Conservation (phyloP, 306 rosid genomes). For the Ceratonia siliqua region DNA sequence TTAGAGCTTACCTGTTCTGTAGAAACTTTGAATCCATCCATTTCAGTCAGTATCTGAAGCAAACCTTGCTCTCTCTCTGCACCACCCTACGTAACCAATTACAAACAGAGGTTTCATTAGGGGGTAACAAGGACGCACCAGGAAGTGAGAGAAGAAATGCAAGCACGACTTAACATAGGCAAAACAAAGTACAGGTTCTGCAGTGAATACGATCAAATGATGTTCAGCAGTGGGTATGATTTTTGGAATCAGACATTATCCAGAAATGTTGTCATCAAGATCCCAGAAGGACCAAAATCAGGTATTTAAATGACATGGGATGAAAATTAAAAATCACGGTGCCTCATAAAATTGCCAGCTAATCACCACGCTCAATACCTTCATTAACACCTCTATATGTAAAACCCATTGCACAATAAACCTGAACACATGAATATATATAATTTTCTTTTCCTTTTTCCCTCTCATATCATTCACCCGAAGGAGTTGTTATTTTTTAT, state of each 20-base stretch:
- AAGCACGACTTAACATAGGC: neutral
- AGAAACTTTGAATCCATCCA: conserved; percentile 97
- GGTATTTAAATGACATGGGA: conserved; percentile 11
- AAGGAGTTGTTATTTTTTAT: neutral
- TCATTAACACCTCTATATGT: conserved; percentile 9
- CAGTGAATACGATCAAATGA: conserved; percentile 14
- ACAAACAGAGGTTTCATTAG: conserved; percentile 24
- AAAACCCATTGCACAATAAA: conserved; percentile 10
- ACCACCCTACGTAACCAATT: conserved; percentile 73
- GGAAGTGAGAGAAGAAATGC: conserved; percentile 10
- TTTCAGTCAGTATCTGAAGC: conserved; percentile 94
- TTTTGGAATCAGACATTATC: neutral
- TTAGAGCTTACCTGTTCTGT: conserved; percentile 69
- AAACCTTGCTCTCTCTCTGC: conserved; percentile 97
- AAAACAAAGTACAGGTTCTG: conserved; percentile 13
- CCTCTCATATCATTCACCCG: neutral
- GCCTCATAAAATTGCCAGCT: conserved; percentile 12
- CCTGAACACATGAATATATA: conserved; percentile 17
- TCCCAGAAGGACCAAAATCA: conserved; percentile 8
- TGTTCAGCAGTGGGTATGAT: neutral
- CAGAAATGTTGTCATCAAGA: conserved; percentile 4
- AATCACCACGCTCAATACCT: neutral
- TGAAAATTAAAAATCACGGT: conserved; percentile 24
- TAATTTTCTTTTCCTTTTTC: neutral
- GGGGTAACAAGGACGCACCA: conserved; percentile 3